phyloP scores from a whole-genome alignment of 768 basidiomycete genomes.

The Termitomyces sp. region DNA sequence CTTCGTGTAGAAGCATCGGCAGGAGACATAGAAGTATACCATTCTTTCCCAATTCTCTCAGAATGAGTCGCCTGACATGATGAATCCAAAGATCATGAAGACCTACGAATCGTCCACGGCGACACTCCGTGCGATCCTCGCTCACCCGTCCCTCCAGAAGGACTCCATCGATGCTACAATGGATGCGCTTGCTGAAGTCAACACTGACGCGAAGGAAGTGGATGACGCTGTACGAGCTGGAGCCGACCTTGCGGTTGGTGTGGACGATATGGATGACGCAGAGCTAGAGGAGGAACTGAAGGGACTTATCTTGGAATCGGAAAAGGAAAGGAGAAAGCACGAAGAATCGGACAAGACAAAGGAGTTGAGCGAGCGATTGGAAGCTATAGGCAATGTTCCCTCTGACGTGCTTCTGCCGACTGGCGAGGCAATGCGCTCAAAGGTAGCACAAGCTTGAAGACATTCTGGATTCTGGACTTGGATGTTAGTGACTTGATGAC shows the following conservation, averaged over 20 bases:
- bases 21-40: constrained; percentile 74
- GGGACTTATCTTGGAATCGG: constrained; percentile 38
- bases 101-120: constrained; percentile 79
- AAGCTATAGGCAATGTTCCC: constrained; percentile 4
- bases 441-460: constrained; percentile 4
- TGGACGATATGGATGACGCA: constrained; percentile 57
- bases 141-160: constrained; percentile 76
- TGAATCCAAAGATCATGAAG: constrained; percentile 58
- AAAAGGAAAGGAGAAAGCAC: constrained; percentile 17
- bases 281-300: constrained; percentile 63
- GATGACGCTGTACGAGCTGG: constrained; percentile 72
- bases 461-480: not conserved
- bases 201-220: constrained; percentile 76
- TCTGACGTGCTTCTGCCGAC: not conserved
- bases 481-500: not conserved
- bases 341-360: not conserved
- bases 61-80: not conserved
- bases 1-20: constrained; percentile 85
- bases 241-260: constrained; percentile 51
- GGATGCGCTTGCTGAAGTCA: constrained; percentile 80
- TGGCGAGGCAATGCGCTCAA: not conserved
- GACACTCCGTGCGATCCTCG: constrained; percentile 70
- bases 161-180: constrained; percentile 80
- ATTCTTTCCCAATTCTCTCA: not conserved
- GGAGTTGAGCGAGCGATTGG: constrained; percentile 16